Conservation (phyloP, 371 early-diverging fungal species). For the Thermomucor indicae-seudaticae region DNA sequence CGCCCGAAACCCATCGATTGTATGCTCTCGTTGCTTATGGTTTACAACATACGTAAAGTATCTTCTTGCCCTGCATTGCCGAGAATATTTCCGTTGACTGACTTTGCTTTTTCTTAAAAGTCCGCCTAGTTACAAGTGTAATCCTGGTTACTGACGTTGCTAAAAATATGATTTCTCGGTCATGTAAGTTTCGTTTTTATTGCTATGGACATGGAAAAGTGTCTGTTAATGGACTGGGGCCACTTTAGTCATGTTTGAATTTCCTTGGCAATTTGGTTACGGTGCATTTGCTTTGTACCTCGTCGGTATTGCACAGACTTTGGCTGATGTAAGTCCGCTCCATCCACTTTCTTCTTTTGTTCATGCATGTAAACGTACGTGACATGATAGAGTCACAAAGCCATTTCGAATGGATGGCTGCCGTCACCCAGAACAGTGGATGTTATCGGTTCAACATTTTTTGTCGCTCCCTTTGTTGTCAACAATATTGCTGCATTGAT, state of each 20-base stretch:
- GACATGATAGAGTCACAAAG: slow-evolving; percentile 29
- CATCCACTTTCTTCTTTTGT: background rate
- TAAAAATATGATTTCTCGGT: slow-evolving; percentile 15
- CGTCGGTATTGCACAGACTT: slow-evolving; percentile 29
- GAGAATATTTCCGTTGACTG: background rate
- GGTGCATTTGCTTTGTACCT: slow-evolving; percentile 22
- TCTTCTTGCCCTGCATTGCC: too few species aligned
- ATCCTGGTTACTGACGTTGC: slow-evolving; percentile 19
- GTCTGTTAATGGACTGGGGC: too few species aligned
- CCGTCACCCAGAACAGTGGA: slow-evolving; percentile 27
- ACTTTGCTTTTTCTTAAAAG: slow-evolving; percentile 7
- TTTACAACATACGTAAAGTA: slow-evolving; percentile 18
- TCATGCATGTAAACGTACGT: background rate
- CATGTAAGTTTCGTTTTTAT: slow-evolving; percentile 9
- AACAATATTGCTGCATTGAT: slow-evolving; percentile 24
- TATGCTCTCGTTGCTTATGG: slow-evolving; percentile 11
- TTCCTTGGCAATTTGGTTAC: slow-evolving; percentile 29
- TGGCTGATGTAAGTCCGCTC: slow-evolving; percentile 14
- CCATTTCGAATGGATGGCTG: slow-evolving; percentile 25
- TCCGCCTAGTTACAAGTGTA: slow-evolving; percentile 20
- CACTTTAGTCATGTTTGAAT: slow-evolving; percentile 18
- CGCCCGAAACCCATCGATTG: slow-evolving; percentile 23
- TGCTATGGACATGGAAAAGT: background rate
- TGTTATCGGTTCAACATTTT: slow-evolving; percentile 17
- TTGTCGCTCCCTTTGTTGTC: slow-evolving; percentile 22